Percentiles rank a stretch among this genome's conserved stretches.
Evolutionary conservation across 164 flowering plant species (phyloP).

Genomic region (Umbilicus rupestris): DNA sequence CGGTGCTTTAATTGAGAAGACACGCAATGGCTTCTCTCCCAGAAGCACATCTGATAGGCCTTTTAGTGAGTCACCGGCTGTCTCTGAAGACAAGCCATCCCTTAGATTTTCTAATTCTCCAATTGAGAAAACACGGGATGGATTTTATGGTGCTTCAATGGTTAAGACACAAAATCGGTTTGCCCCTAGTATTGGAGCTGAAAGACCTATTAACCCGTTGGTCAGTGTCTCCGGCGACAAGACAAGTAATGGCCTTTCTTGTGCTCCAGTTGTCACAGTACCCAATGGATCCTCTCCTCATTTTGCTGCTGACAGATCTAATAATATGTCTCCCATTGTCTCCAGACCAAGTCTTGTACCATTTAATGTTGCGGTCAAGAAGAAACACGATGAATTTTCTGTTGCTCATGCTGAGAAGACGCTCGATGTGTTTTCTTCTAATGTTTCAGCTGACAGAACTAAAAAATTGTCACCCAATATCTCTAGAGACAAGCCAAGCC

Average conservation of each 20-base stretch:
- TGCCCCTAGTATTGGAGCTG: background rate
- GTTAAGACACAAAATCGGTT: background rate
- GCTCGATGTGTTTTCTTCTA: background rate
- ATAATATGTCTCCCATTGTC: background rate
- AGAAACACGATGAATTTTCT: background rate
- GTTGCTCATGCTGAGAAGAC: background rate
- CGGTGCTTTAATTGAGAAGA: background rate
- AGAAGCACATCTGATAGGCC: conserved; percentile 2
- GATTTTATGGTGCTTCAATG: background rate
- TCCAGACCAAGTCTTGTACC: background rate
- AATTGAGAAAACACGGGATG: background rate
- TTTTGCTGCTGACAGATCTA: background rate
- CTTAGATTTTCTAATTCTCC: background rate
- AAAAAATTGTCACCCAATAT: background rate
- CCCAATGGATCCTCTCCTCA: background rate
- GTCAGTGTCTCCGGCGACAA: background rate
- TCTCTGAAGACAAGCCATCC: background rate
- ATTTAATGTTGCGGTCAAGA: background rate
- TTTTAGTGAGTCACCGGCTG: conserved; percentile 1
- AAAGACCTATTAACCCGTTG: background rate
- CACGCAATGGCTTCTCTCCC: conserved; percentile 1
- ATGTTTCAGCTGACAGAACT: background rate
- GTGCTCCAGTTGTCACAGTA: background rate
- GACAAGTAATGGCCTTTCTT: background rate
- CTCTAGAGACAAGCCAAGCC: background rate